Conservation (phyloP, 495 filamentous ascomycete species). For the Penicillium pancosmium region DNA sequence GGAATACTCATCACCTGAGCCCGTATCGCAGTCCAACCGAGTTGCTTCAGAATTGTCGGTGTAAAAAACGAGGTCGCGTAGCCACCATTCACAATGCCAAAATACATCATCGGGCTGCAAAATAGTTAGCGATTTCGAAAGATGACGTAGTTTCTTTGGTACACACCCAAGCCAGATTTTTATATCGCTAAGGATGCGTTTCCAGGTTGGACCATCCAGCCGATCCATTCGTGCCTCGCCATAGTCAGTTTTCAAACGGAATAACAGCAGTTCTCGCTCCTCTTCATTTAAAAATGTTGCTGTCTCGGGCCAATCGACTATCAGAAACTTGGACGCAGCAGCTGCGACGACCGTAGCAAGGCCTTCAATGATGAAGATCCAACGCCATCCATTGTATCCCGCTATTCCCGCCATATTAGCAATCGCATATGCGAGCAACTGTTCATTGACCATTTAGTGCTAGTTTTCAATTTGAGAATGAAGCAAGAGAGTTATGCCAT, state of each 20-base stretch:
- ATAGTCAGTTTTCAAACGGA: slow-evolving; percentile 45
- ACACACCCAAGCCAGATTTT: slow-evolving; percentile 57
- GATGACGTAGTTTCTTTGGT: not conserved
- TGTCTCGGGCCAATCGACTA: slow-evolving; percentile 60
- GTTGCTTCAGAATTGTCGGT: slow-evolving; percentile 57
- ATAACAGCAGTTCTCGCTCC: slow-evolving; percentile 49
- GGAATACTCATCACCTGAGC: slow-evolving; percentile 61
- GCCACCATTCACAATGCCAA: slow-evolving; percentile 53
- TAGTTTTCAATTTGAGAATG: not conserved
- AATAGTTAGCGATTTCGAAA: slow-evolving; percentile 1
- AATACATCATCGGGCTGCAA: slow-evolving; percentile 48
- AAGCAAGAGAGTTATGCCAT: slow-evolving; percentile 1
- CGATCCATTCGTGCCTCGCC: slow-evolving; percentile 51
- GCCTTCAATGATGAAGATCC: slow-evolving; percentile 74
- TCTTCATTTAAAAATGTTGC: slow-evolving; percentile 49
- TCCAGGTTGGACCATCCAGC: slow-evolving; percentile 46
- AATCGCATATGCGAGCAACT: slow-evolving; percentile 63
- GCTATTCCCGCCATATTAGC: slow-evolving; percentile 56
- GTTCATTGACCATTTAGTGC: not conserved
- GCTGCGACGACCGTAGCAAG: slow-evolving; percentile 51
- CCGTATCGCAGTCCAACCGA: slow-evolving; percentile 53
- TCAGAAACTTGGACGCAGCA: slow-evolving; percentile 49
- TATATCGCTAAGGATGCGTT: slow-evolving; percentile 53
- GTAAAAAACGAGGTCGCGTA: slow-evolving; percentile 57
- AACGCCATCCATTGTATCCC: slow-evolving; percentile 54